Evolutionary conservation across 192 early-diverging fungal genomes (phyloP).

Genomic region (Backusella mclennaniae): DNA sequence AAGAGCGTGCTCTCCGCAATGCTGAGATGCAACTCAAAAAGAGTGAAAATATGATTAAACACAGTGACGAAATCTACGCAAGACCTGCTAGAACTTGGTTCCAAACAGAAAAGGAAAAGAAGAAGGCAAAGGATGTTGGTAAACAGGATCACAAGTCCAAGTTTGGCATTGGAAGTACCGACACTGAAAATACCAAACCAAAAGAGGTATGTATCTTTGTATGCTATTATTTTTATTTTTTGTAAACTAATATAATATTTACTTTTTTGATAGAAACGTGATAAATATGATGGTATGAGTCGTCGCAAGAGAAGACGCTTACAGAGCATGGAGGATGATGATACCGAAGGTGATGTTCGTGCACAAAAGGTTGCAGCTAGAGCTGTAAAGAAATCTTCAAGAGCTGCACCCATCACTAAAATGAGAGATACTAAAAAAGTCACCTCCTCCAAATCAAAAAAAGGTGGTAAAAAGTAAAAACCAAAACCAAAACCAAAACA

Average conservation of each 20-base stretch:
- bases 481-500: background rate
- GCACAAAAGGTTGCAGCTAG: conserved; percentile 39
- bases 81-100: conserved; percentile 96
- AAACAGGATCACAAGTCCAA: conserved; percentile 28
- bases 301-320: conserved; percentile 45
- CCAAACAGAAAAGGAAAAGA: conserved; percentile 77
- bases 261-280: conserved; percentile 32
- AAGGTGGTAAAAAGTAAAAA: conserved; percentile 1
- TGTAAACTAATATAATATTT: conserved; percentile 1
- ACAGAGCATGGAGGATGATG: conserved; percentile 43
- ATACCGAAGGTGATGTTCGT: conserved; percentile 41
- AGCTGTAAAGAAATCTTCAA: conserved; percentile 48
- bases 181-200: conserved; percentile 36
- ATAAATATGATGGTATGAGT: conserved; percentile 49
- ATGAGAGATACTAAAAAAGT: conserved; percentile 2
- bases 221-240: background rate
- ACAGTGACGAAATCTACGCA: conserved; percentile 84
- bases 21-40: conserved; percentile 93
- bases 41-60: conserved; percentile 79
- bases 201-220: conserved; percentile 18
- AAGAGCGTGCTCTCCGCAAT: conserved; percentile 75
- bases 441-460: background rate
- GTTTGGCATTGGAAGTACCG: conserved; percentile 7
- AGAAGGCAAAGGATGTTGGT: conserved; percentile 51
- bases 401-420: conserved; percentile 18